Evolutionary conservation across 495 filamentous ascomycete species (phyloP).

Genomic region (Aspergillus conjunctus): DNA sequence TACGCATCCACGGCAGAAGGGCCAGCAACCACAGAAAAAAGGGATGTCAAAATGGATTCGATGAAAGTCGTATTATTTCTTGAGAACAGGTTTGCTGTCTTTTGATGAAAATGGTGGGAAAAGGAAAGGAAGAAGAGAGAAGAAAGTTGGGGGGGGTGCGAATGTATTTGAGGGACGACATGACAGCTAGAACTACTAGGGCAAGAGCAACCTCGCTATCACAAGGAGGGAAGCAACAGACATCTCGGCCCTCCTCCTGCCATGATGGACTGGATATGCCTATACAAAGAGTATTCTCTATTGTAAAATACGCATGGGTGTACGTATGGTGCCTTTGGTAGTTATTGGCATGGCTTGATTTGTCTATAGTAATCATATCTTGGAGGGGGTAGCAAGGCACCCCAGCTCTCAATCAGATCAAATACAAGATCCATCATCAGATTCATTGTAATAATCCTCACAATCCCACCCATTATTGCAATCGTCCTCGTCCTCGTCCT

Average conservation of each 20-base stretch:
- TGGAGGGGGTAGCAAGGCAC: background rate
- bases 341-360: background rate
- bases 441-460: background rate
- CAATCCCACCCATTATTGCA: background rate
- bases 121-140: background rate
- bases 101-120: background rate
- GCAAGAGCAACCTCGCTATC: background rate
- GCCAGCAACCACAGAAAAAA: background rate
- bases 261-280: background rate
- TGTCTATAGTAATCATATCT: background rate
- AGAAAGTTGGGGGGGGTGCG: background rate
- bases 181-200: background rate
- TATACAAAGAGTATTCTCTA: background rate
- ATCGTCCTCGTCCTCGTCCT: background rate
- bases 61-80: background rate
- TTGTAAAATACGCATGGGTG: background rate
- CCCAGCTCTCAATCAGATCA: background rate
- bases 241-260: background rate
- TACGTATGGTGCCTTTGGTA: background rate
- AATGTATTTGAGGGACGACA: slow-evolving; percentile 1
- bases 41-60: background rate
- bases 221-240: background rate
- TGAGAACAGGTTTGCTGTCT: background rate
- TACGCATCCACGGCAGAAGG: background rate
- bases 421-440: no score